A percentile compares a stretch with the other conserved stretches of the same genome.
Evolutionary conservation across 2,329 filamentous ascomycete species (phyloP).

Genomic region (Ceratocystis alfenasii): DNA sequence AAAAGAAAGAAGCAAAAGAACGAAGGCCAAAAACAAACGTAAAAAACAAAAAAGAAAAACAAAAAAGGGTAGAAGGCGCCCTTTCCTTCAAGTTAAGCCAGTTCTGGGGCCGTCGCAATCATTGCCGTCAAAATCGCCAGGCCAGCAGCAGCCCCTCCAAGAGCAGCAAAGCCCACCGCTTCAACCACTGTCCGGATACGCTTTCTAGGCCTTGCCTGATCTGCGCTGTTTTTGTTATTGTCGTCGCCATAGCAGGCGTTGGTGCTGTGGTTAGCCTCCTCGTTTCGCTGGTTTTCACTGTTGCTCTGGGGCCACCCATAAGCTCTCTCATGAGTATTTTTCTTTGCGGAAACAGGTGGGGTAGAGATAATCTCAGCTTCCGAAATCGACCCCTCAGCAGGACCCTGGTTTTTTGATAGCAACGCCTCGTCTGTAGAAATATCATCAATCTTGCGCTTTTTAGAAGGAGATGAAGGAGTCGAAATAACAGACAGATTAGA

Average conservation of each 20-base stretch:
- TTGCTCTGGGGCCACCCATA: no score
- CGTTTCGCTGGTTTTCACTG: no score
- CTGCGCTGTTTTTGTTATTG: neutral
- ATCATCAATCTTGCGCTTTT: conserved; percentile 21
- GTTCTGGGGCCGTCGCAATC: conserved; percentile 32
- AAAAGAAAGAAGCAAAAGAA: neutral
- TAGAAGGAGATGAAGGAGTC: neutral
- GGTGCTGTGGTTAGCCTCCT: no score
- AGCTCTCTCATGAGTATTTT: neutral
- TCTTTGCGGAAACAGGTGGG: neutral
- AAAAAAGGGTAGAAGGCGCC: neutral
- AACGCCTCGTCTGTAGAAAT: conserved; percentile 16
- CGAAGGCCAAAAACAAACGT: neutral
- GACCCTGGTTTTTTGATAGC: neutral
- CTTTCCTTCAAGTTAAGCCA: conserved; percentile 23
- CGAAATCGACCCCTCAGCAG: neutral
- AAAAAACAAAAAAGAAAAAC: neutral
- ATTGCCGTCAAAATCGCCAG: conserved; percentile 31
- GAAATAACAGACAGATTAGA: neutral
- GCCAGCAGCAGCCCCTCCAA: conserved; percentile 30
- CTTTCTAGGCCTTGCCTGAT: conserved; percentile 25
- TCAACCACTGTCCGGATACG: conserved; percentile 27
- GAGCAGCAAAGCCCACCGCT: conserved; percentile 30
- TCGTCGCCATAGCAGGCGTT: neutral
- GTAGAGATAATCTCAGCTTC: neutral